Percentiles rank a stretch among this genome's conserved stretches.
These are phyloP conservation scores for Xylaria sp. DNA, from an alignment of 2,329 filamentous ascomycete species.

Conservation along the genomic window DNA sequence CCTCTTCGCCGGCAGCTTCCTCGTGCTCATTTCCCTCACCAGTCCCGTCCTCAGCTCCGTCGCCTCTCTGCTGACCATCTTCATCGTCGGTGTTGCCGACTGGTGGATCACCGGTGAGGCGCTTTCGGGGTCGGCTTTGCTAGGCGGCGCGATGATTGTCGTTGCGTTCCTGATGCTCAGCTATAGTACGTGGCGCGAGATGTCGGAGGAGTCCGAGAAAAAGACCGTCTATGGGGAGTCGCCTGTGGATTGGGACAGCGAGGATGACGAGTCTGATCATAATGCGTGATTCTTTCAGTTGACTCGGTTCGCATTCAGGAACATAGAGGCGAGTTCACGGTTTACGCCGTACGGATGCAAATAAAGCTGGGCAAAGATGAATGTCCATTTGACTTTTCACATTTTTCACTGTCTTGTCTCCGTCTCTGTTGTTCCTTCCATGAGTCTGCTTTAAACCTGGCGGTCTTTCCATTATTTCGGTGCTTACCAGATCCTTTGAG, in stretches of 20 bases:
- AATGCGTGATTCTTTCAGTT: not conserved
- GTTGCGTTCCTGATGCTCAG: constrained; percentile 79
- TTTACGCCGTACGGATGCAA: not conserved
- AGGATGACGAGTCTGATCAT: constrained; percentile 5
- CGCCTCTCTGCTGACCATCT: constrained; percentile 90
- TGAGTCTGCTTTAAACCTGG: too few species aligned
- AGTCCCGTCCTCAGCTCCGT: constrained; percentile 89
- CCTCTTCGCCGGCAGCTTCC: constrained; percentile 85
- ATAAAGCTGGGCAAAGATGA: too few species aligned
- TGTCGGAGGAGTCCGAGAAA: constrained; percentile 54
- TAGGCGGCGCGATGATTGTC: constrained; percentile 83
- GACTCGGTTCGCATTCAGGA: not conserved
- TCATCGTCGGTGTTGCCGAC: constrained; percentile 89
- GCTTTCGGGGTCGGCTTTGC: constrained; percentile 66
- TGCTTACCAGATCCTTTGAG: not conserved
- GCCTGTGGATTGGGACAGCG: constrained; percentile 15
- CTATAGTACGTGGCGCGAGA: constrained; percentile 90
- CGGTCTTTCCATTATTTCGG: too few species aligned
- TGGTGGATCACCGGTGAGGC: constrained; percentile 77
- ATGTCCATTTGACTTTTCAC: too few species aligned
- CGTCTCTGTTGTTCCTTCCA: not conserved
- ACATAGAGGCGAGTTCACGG: too few species aligned
- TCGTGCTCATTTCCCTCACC: constrained; percentile 87
- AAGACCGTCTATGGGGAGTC: constrained; percentile 10
- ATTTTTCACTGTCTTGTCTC: not conserved